These are phyloP conservation scores for Vaccinium darrowii DNA, from an alignment of 148 eudicot species.

Conservation along the genomic window DNA sequence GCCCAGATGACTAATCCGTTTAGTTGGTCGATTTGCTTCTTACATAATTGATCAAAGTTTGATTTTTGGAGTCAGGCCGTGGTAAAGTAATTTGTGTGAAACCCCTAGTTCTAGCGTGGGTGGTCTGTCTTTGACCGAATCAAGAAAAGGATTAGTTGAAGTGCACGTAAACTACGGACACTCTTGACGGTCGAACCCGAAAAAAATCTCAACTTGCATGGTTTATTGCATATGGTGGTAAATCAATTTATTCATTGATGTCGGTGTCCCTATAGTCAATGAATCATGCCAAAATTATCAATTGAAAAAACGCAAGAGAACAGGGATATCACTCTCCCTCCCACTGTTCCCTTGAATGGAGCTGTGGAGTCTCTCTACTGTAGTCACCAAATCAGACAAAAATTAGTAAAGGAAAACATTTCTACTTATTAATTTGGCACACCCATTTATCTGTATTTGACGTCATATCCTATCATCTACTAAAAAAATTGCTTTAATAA, in stretches of 20 bases:
- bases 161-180: too few relatives aligned
- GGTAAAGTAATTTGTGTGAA: too few relatives aligned
- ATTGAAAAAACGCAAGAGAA: not conserved
- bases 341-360: not conserved
- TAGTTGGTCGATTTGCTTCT: too few relatives aligned
- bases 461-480: not conserved
- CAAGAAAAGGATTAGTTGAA: too few relatives aligned
- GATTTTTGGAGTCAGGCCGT: too few relatives aligned
- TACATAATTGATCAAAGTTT: too few relatives aligned
- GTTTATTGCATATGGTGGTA: not conserved
- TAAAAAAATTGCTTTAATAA: too few relatives aligned
- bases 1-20: too few relatives aligned
- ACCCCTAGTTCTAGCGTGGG: too few relatives aligned
- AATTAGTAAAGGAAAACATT: not conserved
- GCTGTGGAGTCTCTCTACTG: not conserved
- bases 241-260: too few relatives aligned
- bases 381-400: not conserved
- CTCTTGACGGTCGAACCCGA: too few relatives aligned
- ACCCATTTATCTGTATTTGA: not conserved
- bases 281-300: not conserved
- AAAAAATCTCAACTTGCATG: not conserved
- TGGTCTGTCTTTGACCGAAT: too few relatives aligned
- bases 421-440: not conserved
- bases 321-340: not conserved
- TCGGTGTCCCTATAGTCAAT: not conserved